A percentile compares a stretch with the other conserved stretches of the same genome.
These are phyloP conservation scores for Ogataea minuta DNA, from an alignment of 805 yeast genomes.

Conservation along the genomic window DNA sequence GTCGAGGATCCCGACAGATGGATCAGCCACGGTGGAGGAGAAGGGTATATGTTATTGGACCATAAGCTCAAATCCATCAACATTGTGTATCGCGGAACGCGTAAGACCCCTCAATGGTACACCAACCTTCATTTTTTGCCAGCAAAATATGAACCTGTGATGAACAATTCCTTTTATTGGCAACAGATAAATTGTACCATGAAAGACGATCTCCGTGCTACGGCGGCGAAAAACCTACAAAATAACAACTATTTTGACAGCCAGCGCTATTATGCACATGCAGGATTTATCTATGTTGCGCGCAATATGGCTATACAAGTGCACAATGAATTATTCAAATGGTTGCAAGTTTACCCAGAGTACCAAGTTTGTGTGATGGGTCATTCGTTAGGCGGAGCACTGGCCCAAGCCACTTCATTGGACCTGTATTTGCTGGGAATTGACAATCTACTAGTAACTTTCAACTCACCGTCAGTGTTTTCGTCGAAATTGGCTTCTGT, in stretches of 20 bases:
- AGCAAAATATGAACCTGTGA: constrained; percentile 9
- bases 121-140: constrained; percentile 21
- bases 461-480: constrained; percentile 21
- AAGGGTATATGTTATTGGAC: constrained; percentile 21
- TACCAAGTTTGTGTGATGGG: constrained; percentile 40
- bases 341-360: constrained; percentile 11
- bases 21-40: constrained; percentile 23
- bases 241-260: constrained; percentile 7
- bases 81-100: constrained; percentile 22
- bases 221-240: constrained; percentile 4
- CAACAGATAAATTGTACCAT: constrained; percentile 1
- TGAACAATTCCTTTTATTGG: constrained; percentile 10
- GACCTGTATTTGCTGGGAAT: constrained; percentile 56
- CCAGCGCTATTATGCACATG: constrained; percentile 17
- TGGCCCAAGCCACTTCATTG: constrained; percentile 59
- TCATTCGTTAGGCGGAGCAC: constrained; percentile 59
- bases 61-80: constrained; percentile 13
- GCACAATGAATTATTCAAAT: constrained; percentile 16
- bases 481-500: constrained; percentile 16
- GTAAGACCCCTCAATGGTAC: constrained; percentile 19
- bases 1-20: constrained; percentile 4
- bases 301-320: constrained; percentile 11
- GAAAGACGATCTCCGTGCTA: constrained; percentile 2
- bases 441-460: constrained; percentile 13
- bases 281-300: constrained; percentile 19